These are phyloP conservation scores for Luffa aegyptiaca DNA, from an alignment of 306 rosid genomes.

Conservation along the genomic window DNA sequence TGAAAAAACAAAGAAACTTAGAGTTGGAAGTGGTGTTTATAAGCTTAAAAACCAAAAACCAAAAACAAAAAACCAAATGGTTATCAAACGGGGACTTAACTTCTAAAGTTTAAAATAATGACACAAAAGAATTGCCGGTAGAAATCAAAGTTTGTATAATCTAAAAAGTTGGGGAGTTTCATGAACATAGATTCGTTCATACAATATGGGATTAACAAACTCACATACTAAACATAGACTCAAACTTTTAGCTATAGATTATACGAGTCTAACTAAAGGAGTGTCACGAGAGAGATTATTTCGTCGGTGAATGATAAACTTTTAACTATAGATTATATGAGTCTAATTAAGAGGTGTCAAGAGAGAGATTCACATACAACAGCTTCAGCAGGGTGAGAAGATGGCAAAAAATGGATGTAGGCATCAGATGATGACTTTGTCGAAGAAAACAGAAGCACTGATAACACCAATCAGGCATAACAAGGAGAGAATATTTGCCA, in stretches of 20 bases:
- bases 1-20: no score
- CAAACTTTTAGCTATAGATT: not conserved
- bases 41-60: no score
- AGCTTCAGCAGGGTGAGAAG: not conserved
- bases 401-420: not conserved
- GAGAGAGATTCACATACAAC: not conserved
- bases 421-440: not conserved
- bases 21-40: no score
- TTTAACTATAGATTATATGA: not conserved
- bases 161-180: not conserved
- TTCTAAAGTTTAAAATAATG: not conserved
- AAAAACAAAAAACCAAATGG: no score
- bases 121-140: no score
- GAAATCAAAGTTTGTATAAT: not conserved
- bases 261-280: not conserved
- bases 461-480: constrained; percentile 41
- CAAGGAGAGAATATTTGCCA: constrained; percentile 46
- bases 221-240: not conserved
- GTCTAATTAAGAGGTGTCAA: not conserved
- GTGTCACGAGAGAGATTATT: not conserved
- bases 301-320: no score
- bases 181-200: not conserved
- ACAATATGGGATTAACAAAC: not conserved
- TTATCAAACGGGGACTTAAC: no score
- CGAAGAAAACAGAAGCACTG: constrained; percentile 39